Base-by-base conservation (phyloP, 2,329 filamentous ascomycete genomes). In the Scopulariopsis brevicaulis region DNA sequence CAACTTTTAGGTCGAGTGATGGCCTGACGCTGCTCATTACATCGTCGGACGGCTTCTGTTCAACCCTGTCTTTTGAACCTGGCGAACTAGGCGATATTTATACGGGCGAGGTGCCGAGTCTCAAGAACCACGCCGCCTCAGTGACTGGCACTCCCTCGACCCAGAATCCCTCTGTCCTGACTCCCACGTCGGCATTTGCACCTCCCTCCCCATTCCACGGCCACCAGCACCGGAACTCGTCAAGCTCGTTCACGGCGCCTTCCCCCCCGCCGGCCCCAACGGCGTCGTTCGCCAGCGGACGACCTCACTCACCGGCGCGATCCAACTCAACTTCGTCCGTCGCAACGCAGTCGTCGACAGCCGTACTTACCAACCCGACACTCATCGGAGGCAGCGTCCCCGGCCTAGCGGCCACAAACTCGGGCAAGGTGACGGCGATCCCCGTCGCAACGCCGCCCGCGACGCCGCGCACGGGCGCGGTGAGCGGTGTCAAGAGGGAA, bases 1-100 rank as follows among this genome's bases (percentile, higher is more conserved):
- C 18, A 32, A n/a, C 22, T 2, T 46, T 28, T 56, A 77, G 76
- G 76, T 77, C 78, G 52, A 77, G 69, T 56, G 77, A 81, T 59
- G 79, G 79, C 37, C 65, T 72, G 34, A 78, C 76, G 1, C 76
- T 99, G 24, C 78, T 99, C 55, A 95, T 99, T 74, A 94, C 91
- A n/a, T 99, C 94, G 0, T 96, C 94, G 0, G 94, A 99, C 70
- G 94, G 94, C 0, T 99, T 97, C 74, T 99, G 94, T 70, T 99
- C 94, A 0, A 87, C 89, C 0, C 77, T 99, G 6, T 88, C 91
- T 0, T 99, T 99, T 67, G 73, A 82, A 1, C 77, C 87, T 2
- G 89, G 90, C 10, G 94, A 99, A 70, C 76, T 99, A 1, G 94
- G 94, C 14, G 85, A 93, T 62, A 74, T 84, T 5, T 95, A 95